Evolutionary conservation across 768 basidiomycete genomes (phyloP), one percentile per base, ranked within the genome.

Genomic region (Leccinum subtestaceum): DNA sequence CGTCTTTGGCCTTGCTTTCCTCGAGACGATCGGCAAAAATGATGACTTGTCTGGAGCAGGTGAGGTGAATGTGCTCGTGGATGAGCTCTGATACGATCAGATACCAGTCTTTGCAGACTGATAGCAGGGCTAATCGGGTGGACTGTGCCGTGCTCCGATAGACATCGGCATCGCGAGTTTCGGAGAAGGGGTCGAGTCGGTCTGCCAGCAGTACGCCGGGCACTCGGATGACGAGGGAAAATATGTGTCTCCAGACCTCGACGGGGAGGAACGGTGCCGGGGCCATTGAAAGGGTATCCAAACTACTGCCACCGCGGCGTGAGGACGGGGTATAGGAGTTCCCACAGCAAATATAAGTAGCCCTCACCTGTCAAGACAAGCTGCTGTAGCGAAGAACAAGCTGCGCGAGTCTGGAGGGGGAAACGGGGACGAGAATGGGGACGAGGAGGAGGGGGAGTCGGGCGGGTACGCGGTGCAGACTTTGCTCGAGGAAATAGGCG

Each of bases 161-260:
- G 17, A 71, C 55, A 36, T 74, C 71, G 25, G 66, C 64, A 7
- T 73, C 69, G 21, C 65, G 54, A 49, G 69, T 63, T 32, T 77
- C 74, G 11, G 67, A 57, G 62, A 80, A 80, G n/a, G 76, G 75
- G 57, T 79, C 77, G 50, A 75, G 76, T 32, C 73, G 67, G 50
- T 76, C 72, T 21, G 75, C 53, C 8, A 70, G 65, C 25, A 68
- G 61, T 9, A 72, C 62, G 0, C 76, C 77, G 4, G 75, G 69
- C 3, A 75, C 64, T 27, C 76, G 69, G 60, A 75, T 60, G 12
- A 75, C 62, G 23, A 69, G 72, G 13, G 70, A 56, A 6, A 81
- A 68, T 15, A 80, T 75, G 49, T 72, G 74, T 12, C 72, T 68
- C 77, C 78, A 81, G n/a, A 78, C 65, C 54, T 77, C 76, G 36